phyloP scores from a whole-genome alignment of 768 basidiomycete genomes.

The Tricholoma flavovirens region DNA sequence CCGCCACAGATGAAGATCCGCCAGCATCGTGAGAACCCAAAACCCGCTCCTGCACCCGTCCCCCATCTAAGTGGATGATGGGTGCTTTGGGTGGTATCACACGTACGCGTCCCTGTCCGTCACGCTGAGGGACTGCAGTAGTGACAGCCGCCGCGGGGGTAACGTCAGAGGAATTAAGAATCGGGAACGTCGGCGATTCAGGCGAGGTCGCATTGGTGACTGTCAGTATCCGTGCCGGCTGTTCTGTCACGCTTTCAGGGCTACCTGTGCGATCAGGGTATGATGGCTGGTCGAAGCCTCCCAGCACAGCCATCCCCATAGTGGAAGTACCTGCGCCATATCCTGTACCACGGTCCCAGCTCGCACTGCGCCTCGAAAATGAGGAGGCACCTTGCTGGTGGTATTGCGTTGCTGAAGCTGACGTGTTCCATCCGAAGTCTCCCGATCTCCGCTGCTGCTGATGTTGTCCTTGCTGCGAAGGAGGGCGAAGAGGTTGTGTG shows the following conservation, averaged over 20 bases:
- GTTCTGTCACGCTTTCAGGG: conserved; percentile 37
- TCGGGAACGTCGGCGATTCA: conserved; percentile 4
- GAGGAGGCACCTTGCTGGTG: conserved; percentile 12
- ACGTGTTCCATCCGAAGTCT: conserved; percentile 3
- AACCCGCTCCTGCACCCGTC: conserved; percentile 19
- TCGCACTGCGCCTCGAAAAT: conserved; percentile 12
- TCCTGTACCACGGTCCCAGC: conserved; percentile 10
- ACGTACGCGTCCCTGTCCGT: conserved; percentile 21
- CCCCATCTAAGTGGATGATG: conserved; percentile 36
- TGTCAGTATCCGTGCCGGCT: conserved; percentile 28
- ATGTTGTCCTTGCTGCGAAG: conserved; percentile 11
- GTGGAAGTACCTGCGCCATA: conserved; percentile 17
- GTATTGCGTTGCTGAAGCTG: conserved; percentile 10
- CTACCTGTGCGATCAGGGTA: conserved; percentile 30
- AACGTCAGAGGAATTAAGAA: neutral
- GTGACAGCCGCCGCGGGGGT: neutral
- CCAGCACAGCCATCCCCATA: conserved; percentile 11
- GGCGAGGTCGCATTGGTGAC: conserved; percentile 31
- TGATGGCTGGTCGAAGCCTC: conserved; percentile 9
- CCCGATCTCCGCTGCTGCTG: conserved; percentile 13
- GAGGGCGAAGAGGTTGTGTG: conserved; percentile 26
- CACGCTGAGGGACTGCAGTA: conserved; percentile 10
- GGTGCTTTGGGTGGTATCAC: conserved; percentile 25
- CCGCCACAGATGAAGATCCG: neutral
- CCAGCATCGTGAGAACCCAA: neutral